Percentiles rank a stretch among this genome's conserved stretches.
phyloP scores from a whole-genome alignment of 2,329 filamentous ascomycete genomes.

The Teratosphaeria nubilosa region DNA sequence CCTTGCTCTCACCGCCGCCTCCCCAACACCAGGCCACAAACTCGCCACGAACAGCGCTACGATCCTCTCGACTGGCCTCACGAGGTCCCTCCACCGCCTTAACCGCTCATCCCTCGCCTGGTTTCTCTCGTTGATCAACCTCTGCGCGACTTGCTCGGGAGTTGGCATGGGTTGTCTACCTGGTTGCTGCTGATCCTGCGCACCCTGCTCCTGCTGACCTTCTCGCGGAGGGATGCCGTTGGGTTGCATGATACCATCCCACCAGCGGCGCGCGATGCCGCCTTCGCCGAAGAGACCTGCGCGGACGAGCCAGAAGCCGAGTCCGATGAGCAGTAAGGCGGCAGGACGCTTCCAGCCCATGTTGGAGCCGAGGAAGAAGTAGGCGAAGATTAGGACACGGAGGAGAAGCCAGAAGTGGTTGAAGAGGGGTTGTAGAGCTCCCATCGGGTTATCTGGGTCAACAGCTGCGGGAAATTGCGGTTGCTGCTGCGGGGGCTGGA shows the following conservation, averaged over 20 bases:
- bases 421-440: constrained; percentile 26
- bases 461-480: constrained; percentile 1
- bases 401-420: constrained; percentile 47
- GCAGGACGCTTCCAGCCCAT: constrained; percentile 34
- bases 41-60: constrained; percentile 54
- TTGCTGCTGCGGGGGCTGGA: constrained; percentile 4
- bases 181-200: background rate
- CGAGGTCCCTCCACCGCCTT: constrained; percentile 16
- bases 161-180: constrained; percentile 18
- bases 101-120: constrained; percentile 11
- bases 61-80: constrained; percentile 44
- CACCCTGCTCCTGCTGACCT: background rate
- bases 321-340: constrained; percentile 30
- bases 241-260: constrained; percentile 32
- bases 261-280: constrained; percentile 30
- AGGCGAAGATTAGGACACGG: constrained; percentile 48
- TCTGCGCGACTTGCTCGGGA: constrained; percentile 33
- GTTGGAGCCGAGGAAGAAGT: constrained; percentile 44
- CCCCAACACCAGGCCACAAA: constrained; percentile 52
- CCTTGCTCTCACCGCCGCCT: constrained; percentile 48
- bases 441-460: constrained; percentile 2
- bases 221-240: constrained; percentile 7
- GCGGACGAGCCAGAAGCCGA: constrained; percentile 33
- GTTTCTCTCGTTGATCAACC: constrained; percentile 26
- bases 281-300: constrained; percentile 32